Evolutionary conservation across 2,329 filamentous ascomycete genomes (phyloP).

Genomic region (Canariomyces notabilis): DNA sequence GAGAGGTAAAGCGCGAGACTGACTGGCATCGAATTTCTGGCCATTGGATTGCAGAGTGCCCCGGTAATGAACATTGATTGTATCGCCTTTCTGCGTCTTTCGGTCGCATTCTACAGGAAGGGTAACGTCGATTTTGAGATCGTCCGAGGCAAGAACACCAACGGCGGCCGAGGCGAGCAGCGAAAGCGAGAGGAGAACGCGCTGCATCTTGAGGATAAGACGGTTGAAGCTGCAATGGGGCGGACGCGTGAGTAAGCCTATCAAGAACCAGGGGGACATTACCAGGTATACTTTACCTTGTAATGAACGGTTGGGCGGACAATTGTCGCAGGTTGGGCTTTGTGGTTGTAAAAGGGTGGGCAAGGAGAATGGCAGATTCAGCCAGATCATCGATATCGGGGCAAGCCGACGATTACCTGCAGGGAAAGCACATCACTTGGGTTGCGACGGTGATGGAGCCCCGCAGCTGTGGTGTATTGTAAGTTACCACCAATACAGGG

Average conservation of each 20-base stretch:
- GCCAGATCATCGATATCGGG: slow-evolving; percentile 11
- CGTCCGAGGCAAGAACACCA: slow-evolving; percentile 48
- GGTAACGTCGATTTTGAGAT: slow-evolving; percentile 74
- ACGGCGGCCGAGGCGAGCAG: slow-evolving; percentile 48
- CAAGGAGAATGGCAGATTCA: slow-evolving; percentile 2
- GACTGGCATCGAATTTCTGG: slow-evolving; percentile 74
- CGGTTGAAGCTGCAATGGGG: slow-evolving; percentile 4
- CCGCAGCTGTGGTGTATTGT: no score
- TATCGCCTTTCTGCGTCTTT: slow-evolving; percentile 72
- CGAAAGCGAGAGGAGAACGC: slow-evolving; percentile 43
- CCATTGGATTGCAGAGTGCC: slow-evolving; percentile 73
- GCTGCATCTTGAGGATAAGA: slow-evolving; percentile 42
- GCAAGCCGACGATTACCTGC: background rate
- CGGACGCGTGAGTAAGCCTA: slow-evolving; percentile 4
- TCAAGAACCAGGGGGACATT: background rate
- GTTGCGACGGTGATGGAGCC: no score
- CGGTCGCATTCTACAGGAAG: slow-evolving; percentile 71
- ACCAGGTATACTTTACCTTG: background rate
- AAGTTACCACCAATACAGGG: no score
- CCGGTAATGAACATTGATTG: slow-evolving; percentile 80
- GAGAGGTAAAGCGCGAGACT: slow-evolving; percentile 23
- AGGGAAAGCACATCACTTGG: no score
- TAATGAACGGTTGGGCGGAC: background rate
- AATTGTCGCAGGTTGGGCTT: background rate
- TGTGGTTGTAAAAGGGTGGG: background rate